Evolutionary conservation across 148 eudicot species (phyloP).

Genomic region (Hydrangea macrophylla): DNA sequence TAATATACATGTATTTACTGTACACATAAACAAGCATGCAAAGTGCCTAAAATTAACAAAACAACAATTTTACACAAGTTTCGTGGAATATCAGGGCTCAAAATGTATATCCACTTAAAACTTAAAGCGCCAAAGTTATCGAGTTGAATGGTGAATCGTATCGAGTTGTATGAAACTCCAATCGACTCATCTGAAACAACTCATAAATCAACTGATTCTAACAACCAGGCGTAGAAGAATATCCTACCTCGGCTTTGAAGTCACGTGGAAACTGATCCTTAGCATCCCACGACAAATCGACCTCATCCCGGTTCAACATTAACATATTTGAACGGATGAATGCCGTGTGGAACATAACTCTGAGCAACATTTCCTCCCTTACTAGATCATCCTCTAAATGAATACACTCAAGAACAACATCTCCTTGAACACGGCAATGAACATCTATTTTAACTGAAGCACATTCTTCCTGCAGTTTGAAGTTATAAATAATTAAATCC

Average conservation of each 20-base stretch:
- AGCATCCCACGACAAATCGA: conserved; percentile 75
- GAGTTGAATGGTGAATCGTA: too few relatives aligned
- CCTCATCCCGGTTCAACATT: conserved; percentile 62
- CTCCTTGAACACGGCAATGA: conserved; percentile 71
- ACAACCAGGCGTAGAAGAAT: conserved; percentile 15
- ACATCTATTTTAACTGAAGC: conserved; percentile 60
- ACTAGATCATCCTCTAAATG: conserved; percentile 55
- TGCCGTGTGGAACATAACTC: conserved; percentile 77
- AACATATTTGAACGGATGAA: conserved; percentile 64
- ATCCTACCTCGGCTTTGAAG: conserved; percentile 72
- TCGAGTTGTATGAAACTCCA: too few relatives aligned
- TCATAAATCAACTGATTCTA: too few relatives aligned
- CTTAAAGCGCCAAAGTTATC: too few relatives aligned
- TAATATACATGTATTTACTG: too few relatives aligned
- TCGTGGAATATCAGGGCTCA: too few relatives aligned
- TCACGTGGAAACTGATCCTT: conserved; percentile 60
- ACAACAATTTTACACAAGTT: too few relatives aligned
- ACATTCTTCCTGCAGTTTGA: conserved; percentile 62
- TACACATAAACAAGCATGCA: too few relatives aligned
- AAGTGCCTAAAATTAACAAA: too few relatives aligned
- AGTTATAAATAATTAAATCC: conserved; percentile 13
- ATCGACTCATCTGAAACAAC: too few relatives aligned
- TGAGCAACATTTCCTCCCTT: conserved; percentile 69
- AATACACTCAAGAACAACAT: conserved; percentile 74
- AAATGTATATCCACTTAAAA: too few relatives aligned